Percentiles rank a stretch among this genome's conserved stretches.
Evolutionary conservation across 139 green algal genomes (phyloP).

Genomic region (Raphidocelis subcapitata): DNA sequence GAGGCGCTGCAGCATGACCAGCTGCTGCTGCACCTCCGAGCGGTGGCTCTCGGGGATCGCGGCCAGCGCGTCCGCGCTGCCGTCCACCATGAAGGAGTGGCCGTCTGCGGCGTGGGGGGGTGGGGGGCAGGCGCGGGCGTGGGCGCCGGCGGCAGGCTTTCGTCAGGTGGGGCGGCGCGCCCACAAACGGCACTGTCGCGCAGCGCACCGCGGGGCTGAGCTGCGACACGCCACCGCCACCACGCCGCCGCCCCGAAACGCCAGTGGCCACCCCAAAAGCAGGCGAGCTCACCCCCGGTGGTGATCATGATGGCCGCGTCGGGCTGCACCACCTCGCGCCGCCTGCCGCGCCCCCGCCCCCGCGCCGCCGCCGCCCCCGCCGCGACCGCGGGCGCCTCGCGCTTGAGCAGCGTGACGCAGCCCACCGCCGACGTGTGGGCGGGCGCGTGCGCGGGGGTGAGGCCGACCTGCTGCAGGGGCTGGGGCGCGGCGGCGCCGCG

Average conservation of each 20-base stretch:
- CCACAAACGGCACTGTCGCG: background rate
- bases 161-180: background rate
- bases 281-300: background rate
- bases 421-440: background rate
- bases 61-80: background rate
- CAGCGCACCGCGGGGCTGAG: background rate
- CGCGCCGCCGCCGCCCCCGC: background rate
- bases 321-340: constrained; percentile 2
- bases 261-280: background rate
- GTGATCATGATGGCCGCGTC: constrained; percentile 7
- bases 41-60: background rate
- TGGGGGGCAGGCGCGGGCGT: background rate
- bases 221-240: no score
- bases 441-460: background rate
- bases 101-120: background rate
- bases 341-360: background rate
- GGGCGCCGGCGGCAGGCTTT: background rate
- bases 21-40: constrained; percentile 1
- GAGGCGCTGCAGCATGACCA: background rate
- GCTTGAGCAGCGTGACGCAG: constrained; percentile 2
- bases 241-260: background rate
- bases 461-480: background rate
- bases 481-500: background rate
- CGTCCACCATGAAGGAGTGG: constrained; percentile 7
- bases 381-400: background rate